Base-by-base conservation (phyloP, 176 grass and related monocot species). In the Lolium rigidum region DNA sequence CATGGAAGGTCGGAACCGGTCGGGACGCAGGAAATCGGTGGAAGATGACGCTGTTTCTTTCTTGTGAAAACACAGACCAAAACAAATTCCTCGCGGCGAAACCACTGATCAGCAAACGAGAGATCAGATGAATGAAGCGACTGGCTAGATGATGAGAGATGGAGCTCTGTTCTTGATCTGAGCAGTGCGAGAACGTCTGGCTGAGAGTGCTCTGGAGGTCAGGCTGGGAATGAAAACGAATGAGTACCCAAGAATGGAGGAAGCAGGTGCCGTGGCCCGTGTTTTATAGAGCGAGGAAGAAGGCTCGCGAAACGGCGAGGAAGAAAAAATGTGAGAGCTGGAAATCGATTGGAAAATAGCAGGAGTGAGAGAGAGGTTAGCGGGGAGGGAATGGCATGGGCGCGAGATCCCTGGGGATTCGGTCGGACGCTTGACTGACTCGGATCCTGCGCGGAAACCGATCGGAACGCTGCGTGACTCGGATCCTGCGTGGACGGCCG, bases 1-100 rank as follows among this genome's bases (percentile, higher is more conserved):
- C 93, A 95, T 93, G 86, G 85, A 87, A 87, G 56, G 61, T 55
- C 85, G 55, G 82, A 12, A 1, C 17, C 2, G 57, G 65, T 48
- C 38, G 7, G 14, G 11, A 52, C 71, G 22, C 59, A 25, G 3
- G 11, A 71, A 84, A 64, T 12, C 22, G 22, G n/a, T 1, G 55
- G 4, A 74, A 38, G 58, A 59, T 25, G 18, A 11, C 54, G 18
- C 10, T 41, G 74, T 41, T 17, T 49, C 28, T 50, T 0, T 51
- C 52, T 22, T 4, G 28, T 12, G 11, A 68, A 65, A 13, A 72
- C 39, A 44, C 9, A 20, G 56, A 17, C 54, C 0, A 1, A 9
- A 44, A 46, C 50, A 9, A 59, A 78, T 10, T 2, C 77, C 70
- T 11, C 9, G 20, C 46, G 21, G 72, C 63, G 61, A 90, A 90